These are phyloP conservation scores for Neoarthrinium moseri DNA, from an alignment of 2,329 filamentous ascomycete genomes.

Conservation along the genomic window DNA sequence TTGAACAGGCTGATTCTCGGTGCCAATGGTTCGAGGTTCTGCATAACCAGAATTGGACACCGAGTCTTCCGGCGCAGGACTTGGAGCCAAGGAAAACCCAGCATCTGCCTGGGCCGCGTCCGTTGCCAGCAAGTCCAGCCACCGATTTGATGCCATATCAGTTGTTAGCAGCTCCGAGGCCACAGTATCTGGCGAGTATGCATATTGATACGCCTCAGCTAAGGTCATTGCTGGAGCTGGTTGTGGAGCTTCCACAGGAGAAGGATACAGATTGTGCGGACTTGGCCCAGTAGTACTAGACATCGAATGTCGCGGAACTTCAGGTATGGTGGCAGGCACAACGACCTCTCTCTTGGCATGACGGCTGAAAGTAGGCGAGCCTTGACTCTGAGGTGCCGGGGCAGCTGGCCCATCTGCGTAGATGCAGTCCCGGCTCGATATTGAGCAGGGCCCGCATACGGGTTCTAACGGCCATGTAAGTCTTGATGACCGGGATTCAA, in stretches of 20 bases:
- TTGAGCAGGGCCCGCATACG: conserved; percentile 17
- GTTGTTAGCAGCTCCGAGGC: conserved; percentile 25
- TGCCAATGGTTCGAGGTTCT: neutral
- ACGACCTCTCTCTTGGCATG: neutral
- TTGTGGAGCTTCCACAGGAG: conserved; percentile 6
- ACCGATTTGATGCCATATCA: conserved; percentile 28
- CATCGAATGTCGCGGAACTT: neutral
- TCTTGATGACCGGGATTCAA: too few relatives aligned
- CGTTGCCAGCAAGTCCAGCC: conserved; percentile 28
- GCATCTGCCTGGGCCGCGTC: conserved; percentile 31
- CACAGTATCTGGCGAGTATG: conserved; percentile 24
- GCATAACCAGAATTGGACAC: conserved; percentile 3
- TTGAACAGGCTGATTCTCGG: conserved; percentile 12
- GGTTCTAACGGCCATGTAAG: conserved; percentile 10
- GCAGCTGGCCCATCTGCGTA: conserved; percentile 11
- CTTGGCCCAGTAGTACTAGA: conserved; percentile 3
- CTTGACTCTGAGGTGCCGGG: neutral
- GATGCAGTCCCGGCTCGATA: conserved; percentile 17
- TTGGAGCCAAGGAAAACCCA: conserved; percentile 25
- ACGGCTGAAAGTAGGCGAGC: neutral
- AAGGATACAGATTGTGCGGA: conserved; percentile 10
- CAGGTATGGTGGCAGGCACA: neutral
- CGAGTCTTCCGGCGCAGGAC: conserved; percentile 13
- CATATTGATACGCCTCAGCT: conserved; percentile 13
- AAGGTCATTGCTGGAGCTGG: neutral